Conservation (phyloP, 495 filamentous ascomycete genomes). For the Acidiella bohemica region DNA sequence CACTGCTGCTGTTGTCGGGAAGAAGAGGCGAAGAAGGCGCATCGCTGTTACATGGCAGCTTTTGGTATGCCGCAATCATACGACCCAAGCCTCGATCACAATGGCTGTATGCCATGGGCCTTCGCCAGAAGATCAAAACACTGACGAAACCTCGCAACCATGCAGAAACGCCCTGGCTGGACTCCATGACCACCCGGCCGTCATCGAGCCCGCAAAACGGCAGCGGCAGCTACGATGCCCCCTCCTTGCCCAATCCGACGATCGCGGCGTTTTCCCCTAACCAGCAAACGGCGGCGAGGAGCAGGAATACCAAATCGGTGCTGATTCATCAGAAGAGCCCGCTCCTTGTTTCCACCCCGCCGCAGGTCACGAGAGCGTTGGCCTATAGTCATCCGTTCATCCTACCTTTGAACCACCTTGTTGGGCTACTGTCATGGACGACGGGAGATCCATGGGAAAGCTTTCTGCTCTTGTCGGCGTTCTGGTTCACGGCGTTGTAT, state of each 20-base stretch:
- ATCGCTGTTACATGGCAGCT: too few species aligned
- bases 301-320: constrained; percentile 37
- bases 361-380: constrained; percentile 78
- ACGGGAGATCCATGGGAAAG: constrained; percentile 90
- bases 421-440: constrained; percentile 83
- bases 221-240: constrained; percentile 7
- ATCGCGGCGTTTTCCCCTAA: constrained; percentile 72
- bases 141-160: constrained; percentile 6
- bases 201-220: neutral
- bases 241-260: constrained; percentile 49
- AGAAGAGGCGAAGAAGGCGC: neutral
- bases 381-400: constrained; percentile 92
- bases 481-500: constrained; percentile 78
- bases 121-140: constrained; percentile 4
- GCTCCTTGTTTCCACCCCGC: constrained; percentile 81
- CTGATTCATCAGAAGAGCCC: constrained; percentile 95
- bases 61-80: too few species aligned
- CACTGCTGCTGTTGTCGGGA: too few species aligned
- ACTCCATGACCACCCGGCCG: constrained; percentile 36
- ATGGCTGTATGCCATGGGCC: too few species aligned
- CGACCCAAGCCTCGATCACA: too few species aligned
- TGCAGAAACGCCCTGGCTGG: constrained; percentile 54
- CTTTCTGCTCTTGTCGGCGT: constrained; percentile 71
- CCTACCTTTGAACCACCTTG: constrained; percentile 66
- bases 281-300: constrained; percentile 12